Evolutionary conservation across 208 protist genomes (phyloP).

Genomic region (Acanthamoeba quina): DNA sequence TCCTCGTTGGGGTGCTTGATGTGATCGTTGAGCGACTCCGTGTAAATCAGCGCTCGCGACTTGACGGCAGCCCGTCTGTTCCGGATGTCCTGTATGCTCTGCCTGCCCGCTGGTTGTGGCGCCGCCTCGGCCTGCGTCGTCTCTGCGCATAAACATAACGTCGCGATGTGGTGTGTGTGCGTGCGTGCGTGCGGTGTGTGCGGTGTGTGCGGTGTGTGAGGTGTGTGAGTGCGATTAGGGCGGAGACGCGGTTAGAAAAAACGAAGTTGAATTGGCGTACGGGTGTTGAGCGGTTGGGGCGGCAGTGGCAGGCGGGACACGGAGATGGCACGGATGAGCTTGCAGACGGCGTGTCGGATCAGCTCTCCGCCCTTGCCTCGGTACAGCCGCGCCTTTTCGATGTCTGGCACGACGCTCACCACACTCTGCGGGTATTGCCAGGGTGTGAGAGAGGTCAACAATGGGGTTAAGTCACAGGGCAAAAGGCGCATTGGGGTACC

Average conservation of each 20-base stretch:
- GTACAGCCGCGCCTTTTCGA: slow-evolving; percentile 96
- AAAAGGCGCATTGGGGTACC: too few species aligned
- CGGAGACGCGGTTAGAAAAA: too few species aligned
- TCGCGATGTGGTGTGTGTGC: too few species aligned
- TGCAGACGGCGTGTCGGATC: slow-evolving; percentile 94
- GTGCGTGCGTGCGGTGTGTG: too few species aligned
- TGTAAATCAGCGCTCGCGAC: background rate
- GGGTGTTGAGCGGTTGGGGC: slow-evolving; percentile 65
- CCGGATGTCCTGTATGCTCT: slow-evolving; percentile 8
- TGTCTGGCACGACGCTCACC: slow-evolving; percentile 87
- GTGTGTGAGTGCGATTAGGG: background rate
- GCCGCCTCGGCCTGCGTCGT: background rate
- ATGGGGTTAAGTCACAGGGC: too few species aligned
- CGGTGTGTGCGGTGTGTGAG: too few species aligned
- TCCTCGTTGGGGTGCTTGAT: background rate
- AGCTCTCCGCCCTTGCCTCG: slow-evolving; percentile 94
- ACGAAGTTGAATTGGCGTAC: background rate
- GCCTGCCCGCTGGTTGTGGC: background rate
- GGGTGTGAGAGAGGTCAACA: too few species aligned
- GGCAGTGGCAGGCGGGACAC: slow-evolving; percentile 87
- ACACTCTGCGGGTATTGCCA: slow-evolving; percentile 66
- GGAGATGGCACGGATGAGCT: slow-evolving; percentile 92
- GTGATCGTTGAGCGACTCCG: background rate
- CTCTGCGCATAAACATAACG: background rate
- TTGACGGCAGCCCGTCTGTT: background rate